phyloP scores from a whole-genome alignment of 192 early-diverging fungal genomes.

The Backusella tuberculispora region DNA sequence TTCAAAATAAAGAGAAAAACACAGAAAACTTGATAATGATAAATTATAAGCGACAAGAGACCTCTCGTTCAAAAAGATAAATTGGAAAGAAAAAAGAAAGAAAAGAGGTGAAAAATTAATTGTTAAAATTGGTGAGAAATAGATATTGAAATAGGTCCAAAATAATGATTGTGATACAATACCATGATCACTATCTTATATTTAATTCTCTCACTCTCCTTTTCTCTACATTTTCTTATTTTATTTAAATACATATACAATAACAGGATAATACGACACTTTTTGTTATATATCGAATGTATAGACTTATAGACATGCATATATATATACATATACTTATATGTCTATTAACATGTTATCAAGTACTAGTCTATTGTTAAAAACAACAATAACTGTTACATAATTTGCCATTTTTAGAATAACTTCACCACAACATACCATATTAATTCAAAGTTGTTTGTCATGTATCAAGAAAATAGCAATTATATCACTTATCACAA shows the following conservation, averaged over 20 bases:
- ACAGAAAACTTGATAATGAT: conserved; percentile 15
- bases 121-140: neutral
- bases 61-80: conserved; percentile 2
- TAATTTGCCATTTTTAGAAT: neutral
- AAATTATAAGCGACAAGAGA: conserved; percentile 11
- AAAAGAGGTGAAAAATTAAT: neutral
- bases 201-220: neutral
- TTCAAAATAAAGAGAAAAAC: conserved; percentile 10
- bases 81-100: conserved; percentile 2
- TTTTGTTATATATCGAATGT: neutral
- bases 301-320: neutral
- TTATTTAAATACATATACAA: neutral
- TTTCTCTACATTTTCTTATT: neutral
- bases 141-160: conserved; percentile 9
- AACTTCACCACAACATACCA: neutral
- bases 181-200: neutral
- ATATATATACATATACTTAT: neutral
- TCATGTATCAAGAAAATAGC: neutral
- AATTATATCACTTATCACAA: neutral
- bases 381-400: neutral
- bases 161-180: conserved; percentile 1
- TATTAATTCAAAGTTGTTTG: neutral
- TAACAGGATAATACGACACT: neutral
- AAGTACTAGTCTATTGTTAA: neutral
- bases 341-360: neutral